Conservation (phyloP, 1,284 basidiomycete species). For the Ustilago trichophora region DNA sequence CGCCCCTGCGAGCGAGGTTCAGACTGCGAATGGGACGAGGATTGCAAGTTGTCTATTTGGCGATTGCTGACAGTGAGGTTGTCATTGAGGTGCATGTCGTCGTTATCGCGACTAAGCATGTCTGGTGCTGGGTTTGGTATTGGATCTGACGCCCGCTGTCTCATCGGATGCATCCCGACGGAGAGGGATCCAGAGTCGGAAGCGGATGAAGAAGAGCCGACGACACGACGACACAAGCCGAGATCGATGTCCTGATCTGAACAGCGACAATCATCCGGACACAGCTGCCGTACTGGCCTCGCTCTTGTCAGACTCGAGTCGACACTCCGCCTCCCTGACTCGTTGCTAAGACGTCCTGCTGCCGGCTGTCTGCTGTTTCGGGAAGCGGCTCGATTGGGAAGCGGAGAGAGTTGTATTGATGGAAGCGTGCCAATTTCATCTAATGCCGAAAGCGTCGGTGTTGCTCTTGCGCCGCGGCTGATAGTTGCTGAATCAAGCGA, state of each 20-base stretch:
- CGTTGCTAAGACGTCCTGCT: not conserved
- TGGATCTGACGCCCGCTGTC: not conserved
- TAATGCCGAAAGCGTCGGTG: slow-evolving; percentile 11
- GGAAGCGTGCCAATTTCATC: slow-evolving; percentile 31
- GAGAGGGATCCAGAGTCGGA: slow-evolving; percentile 28
- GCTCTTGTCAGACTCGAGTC: slow-evolving; percentile 6
- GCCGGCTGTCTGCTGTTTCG: not conserved
- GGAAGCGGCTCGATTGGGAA: not conserved
- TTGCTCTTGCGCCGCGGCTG: slow-evolving; percentile 4
- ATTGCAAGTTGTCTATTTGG: slow-evolving; percentile 5
- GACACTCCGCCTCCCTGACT: not conserved
- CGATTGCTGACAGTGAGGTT: not conserved
- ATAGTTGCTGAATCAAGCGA: slow-evolving; percentile 20
- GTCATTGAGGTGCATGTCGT: too few relatives aligned
- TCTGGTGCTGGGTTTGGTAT: not conserved
- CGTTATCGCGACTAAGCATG: too few relatives aligned
- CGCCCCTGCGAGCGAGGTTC: slow-evolving; percentile 25
- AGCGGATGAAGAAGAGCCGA: slow-evolving; percentile 23
- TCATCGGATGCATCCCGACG: slow-evolving; percentile 26
- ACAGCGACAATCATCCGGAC: slow-evolving; percentile 44
- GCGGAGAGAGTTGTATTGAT: slow-evolving; percentile 32
- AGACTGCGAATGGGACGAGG: slow-evolving; percentile 13
- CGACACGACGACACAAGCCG: slow-evolving; percentile 32
- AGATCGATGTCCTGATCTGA: slow-evolving; percentile 46
- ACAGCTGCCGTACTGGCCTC: slow-evolving; percentile 6